A percentile compares a stretch with the other conserved stretches of the same genome.
phyloP scores from a whole-genome alignment of 2,329 filamentous ascomycete genomes.

The Fusarium abutilonis region DNA sequence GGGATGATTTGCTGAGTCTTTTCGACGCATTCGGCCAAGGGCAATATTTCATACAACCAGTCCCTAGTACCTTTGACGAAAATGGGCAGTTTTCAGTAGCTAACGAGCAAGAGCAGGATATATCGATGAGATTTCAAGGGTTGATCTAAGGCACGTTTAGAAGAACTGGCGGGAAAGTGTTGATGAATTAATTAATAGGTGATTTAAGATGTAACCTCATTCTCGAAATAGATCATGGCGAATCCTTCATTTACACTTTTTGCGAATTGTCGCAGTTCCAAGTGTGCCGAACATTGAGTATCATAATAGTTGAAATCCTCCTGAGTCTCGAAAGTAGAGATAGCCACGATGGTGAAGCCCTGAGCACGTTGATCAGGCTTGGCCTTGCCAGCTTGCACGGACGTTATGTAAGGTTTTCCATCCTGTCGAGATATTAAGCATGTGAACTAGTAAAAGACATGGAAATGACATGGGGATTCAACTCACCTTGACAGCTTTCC shows the following conservation, averaged over 20 bases:
- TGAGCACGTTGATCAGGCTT: conserved; percentile 64
- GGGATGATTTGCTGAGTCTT: conserved; percentile 49
- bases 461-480: too few species aligned
- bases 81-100: too few species aligned
- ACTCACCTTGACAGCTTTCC: conserved; percentile 47
- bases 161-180: too few species aligned
- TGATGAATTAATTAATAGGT: too few species aligned
- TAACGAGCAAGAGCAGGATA: too few species aligned
- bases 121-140: too few species aligned
- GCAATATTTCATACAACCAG: too few species aligned
- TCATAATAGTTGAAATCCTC: conserved; percentile 73
- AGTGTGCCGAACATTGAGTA: conserved; percentile 51
- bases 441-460: fast-evolving
- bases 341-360: conserved; percentile 66
- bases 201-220: conserved; percentile 10
- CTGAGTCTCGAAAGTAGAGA: conserved; percentile 64
- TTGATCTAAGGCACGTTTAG: too few species aligned
- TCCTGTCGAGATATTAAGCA: conserved; percentile 53
- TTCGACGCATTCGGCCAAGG: conserved; percentile 48
- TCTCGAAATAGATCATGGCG: conserved; percentile 64
- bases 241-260: conserved; percentile 49
- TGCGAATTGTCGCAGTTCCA: conserved; percentile 47
- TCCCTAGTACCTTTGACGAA: too few species aligned
- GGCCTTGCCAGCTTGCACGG: conserved; percentile 59
- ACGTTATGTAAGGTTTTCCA: conserved; percentile 68